Base-by-base conservation (phyloP, 106 monocot genomes). In the Allium fistulosum region DNA sequence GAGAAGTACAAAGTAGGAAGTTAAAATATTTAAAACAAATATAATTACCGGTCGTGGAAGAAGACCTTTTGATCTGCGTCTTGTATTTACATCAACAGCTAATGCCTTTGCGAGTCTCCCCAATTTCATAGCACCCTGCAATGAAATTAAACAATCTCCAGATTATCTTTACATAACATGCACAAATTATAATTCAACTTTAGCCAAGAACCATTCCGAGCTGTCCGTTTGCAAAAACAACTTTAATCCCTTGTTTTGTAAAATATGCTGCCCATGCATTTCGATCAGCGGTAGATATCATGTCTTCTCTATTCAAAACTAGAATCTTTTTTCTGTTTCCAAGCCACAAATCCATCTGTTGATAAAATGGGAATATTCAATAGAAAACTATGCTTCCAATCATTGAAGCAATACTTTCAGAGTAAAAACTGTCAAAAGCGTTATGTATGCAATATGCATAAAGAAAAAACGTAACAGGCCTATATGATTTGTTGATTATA, bases 231-330 rank as follows among this genome's bases (percentile, higher is more conserved):
- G 99, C 68, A 69, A 87, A 87, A n/a, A 93, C 75, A 75, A 90
- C 93, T 85, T 75, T 90, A n/a, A 83, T 68, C 49, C 90, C 93
- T 62, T 90, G 99, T 57, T 76, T 90, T 55, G 87, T 48, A 69
- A 99, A 99, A 72, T 69, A 99, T 51, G 77, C 67, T 72, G 99
- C 99, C 99, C 99, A 99, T 55, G 87, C 90, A 90, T 93, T 99
- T 78, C 87, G 78, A 68, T 99, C 99, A 48, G 75, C 76, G 27
- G 74, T 79, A 8, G 99, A 93, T 62, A 99, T 89, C 99, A 99
- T 99, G 72, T 99, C 99, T 81, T 99, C 99, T 69, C 99, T 84
- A 74, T 99, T 99, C 72, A 99, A 75, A 77, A 99, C 99, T 48
- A 99, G 71, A 75, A 99, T 85, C 59, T 51, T 93, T 68, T 78